Conservation (phyloP, 2,329 filamentous ascomycete genomes). For the Cladosporium halotolerans region DNA sequence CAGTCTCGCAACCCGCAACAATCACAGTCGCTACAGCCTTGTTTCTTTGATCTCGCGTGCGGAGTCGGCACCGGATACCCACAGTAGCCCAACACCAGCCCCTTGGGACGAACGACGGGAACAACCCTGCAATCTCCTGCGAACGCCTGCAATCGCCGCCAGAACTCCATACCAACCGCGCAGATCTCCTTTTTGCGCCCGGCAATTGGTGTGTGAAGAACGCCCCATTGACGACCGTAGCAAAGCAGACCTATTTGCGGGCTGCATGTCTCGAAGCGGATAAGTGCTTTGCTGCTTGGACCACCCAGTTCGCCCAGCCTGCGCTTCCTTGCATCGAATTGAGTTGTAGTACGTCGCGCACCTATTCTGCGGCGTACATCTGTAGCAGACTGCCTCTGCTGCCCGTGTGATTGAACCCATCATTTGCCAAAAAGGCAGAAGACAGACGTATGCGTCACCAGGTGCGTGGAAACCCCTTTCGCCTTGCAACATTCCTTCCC, state of each 20-base stretch:
- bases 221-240: constrained; percentile 11
- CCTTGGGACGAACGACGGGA: constrained; percentile 26
- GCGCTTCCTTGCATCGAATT: constrained; percentile 13
- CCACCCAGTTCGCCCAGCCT: constrained; percentile 15
- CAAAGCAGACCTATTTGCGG: constrained; percentile 11
- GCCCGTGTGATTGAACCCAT: constrained; percentile 21
- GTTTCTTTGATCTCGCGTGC: constrained; percentile 24
- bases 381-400: constrained; percentile 26
- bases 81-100: constrained; percentile 29
- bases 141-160: constrained; percentile 29
- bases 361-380: constrained; percentile 29
- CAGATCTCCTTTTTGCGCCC: constrained; percentile 16
- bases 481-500: constrained; percentile 1
- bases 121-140: constrained; percentile 34
- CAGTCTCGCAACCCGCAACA: constrained; percentile 15
- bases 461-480: constrained; percentile 22
- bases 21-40: constrained; percentile 24
- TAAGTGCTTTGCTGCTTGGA: constrained; percentile 26
- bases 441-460: constrained; percentile 30
- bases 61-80: constrained; percentile 24
- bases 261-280: constrained; percentile 30
- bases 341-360: constrained; percentile 14
- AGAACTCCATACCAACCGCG: constrained; percentile 18
- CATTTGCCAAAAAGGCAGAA: constrained; percentile 25
- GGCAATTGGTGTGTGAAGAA: constrained; percentile 10